Base-by-base conservation (phyloP, 2,329 filamentous ascomycete species). In the Aspergillus ochraceus region DNA sequence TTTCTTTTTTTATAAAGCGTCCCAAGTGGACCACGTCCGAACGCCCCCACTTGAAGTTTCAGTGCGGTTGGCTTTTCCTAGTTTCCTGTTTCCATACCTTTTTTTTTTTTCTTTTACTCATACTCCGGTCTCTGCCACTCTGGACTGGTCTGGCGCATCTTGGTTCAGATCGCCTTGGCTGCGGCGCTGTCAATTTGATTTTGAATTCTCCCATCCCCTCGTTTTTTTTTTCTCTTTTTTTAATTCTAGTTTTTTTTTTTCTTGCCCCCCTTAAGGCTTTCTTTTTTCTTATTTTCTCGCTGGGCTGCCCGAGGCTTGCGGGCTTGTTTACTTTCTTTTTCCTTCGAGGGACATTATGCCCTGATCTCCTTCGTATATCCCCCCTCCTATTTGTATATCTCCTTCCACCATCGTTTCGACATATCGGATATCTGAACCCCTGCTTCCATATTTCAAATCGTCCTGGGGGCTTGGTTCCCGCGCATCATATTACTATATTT, bases 121-220 rank as follows among this genome's bases (percentile, higher is more conserved):
- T 24, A 24, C 22, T 24, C 24, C 5, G 24, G 24, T 29, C 8
- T 29, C 26, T 29, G 26, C 55, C 46, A 29, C 52, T 60, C 57
- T 60, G 54, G 54, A 60, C 57, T 49, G 51, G 57, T 46, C 60
- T 63, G 61, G 59, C 56, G 54, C 56, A 54, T 61, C 60, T 60
- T 54, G 59, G 59, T 45, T 50, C 59, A 63, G 61, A 62, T 64
- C 54, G 62, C 45, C 53, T 57, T 54, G 50, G 30, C 24, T 46
- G 49, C 29, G 49, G 19, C 24, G 30, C 57, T 52, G 36, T 36
- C 26, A 42, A 17, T 17, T 42, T n/a, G 12, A 42, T 42, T 42
- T 42, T 14, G 14, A 52, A 51, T 51, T 47, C 32, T 57, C 36
- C 52, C 42, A 45, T 51, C 32, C 30, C 45, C 32, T 36, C 32